These are phyloP conservation scores for Diaporthe sp. DNA, from an alignment of 2,329 filamentous ascomycete genomes.

Conservation along the genomic window DNA sequence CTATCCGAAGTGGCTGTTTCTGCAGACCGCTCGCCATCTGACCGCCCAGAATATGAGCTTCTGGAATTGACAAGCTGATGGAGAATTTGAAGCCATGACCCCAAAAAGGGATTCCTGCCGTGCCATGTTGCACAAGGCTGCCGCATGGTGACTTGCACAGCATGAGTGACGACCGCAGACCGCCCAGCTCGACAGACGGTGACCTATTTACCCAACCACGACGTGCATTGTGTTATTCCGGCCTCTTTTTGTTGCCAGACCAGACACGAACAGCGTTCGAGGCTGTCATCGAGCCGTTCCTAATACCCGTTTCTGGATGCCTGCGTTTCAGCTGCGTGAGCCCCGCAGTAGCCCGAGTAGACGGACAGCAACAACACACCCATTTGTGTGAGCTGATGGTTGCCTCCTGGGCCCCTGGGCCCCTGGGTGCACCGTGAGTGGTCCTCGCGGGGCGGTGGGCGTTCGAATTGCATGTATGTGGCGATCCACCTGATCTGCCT, in stretches of 20 bases:
- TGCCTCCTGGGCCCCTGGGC: neutral
- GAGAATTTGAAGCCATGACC: neutral
- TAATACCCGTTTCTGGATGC: slow-evolving; percentile 22
- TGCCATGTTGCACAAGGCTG: slow-evolving; percentile 19
- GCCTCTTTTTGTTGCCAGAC: neutral
- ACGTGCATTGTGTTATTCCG: neutral
- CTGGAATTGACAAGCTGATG: neutral
- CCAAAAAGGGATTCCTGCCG: slow-evolving; percentile 4
- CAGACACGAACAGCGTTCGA: neutral
- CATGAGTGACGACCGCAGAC: slow-evolving; percentile 10
- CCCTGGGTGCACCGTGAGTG: slow-evolving; percentile 11
- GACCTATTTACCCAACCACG: neutral
- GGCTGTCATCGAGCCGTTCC: slow-evolving; percentile 21
- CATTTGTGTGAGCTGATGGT: slow-evolving; percentile 20
- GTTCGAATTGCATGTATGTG: slow-evolving; percentile 27
- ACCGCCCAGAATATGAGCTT: neutral
- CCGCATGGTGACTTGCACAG: slow-evolving; percentile 9
- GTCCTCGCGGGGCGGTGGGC: slow-evolving; percentile 18
- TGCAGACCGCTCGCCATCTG: neutral
- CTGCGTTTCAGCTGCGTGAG: slow-evolving; percentile 26
- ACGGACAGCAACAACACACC: slow-evolving; percentile 26
- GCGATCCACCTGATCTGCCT: slow-evolving; percentile 32
- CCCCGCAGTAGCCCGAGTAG: slow-evolving; percentile 27
- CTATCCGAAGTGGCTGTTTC: neutral
- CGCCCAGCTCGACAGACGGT: neutral